Evolutionary conservation across 495 filamentous ascomycete species (phyloP), one percentile per base, ranked within the genome.

Genomic region (Lineolata rhizophorae): DNA sequence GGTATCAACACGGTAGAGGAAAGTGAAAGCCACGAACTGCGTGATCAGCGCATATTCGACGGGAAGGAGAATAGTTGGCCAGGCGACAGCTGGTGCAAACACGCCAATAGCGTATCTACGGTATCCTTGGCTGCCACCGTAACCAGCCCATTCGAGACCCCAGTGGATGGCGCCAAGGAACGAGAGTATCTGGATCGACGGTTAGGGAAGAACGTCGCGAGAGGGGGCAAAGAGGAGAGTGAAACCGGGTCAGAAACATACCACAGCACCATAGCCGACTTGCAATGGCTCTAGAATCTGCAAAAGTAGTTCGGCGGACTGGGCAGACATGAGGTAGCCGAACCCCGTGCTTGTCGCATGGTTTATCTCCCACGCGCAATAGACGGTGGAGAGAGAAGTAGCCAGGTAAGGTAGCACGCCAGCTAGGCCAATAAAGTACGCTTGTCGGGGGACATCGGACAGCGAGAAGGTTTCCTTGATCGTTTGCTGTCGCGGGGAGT

Each of bases 111-210:
- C 71, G 49, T 92, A 97, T 31, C 87, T 74, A 35, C 52, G 60
- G 52, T 77, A 79, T 50, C 72, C 64, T 38, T 70, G 61, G 51
- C 65, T 51, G 45, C 85, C 67, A 55, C 84, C 63, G 61, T 71
- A 69, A 37, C 65, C 61, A 35, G 76, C 76, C 58, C 67, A 82
- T 55, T 84, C 77, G 35, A 84, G 56, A 40, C 79, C 79, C 90
- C 90, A 95, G 54, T 97, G 87, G 44, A 94, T 70, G 21, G 90
- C 87, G 30, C 87, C 87, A 15, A 97, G 67, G 65, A 95, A 95
- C 28, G 83, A 91, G 45, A 94, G 73, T 43, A 94, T 83, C 74
- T 79, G 38, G 1, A 18, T 9, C 14, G 27, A 16, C 16, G 30
- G 18, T 22, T 32, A 15, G 20, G 43, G 20, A 42, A 34, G 27